These are phyloP conservation scores for Dactylellina parvicollis DNA, from an alignment of 2,329 filamentous ascomycete genomes.

Conservation along the genomic window DNA sequence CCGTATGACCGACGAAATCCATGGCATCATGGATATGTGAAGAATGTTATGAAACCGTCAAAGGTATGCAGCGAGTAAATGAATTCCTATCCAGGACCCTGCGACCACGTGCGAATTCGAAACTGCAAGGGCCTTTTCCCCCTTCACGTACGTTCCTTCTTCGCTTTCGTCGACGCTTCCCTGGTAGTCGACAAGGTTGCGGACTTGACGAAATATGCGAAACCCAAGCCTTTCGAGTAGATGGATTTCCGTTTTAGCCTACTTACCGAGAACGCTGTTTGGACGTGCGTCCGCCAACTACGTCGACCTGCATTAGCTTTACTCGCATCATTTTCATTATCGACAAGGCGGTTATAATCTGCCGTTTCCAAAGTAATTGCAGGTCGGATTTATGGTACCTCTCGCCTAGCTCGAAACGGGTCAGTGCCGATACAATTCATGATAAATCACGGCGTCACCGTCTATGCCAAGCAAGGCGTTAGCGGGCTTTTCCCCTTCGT, in stretches of 20 bases:
- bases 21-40: too few relatives aligned
- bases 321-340: slow-evolving; percentile 4
- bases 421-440: neutral
- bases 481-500: slow-evolving; percentile 31
- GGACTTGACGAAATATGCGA: neutral
- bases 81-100: too few relatives aligned
- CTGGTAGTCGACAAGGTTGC: neutral
- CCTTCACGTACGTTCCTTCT: neutral
- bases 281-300: too few relatives aligned
- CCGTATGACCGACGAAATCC: too few relatives aligned
- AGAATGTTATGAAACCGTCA: neutral
- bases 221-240: slow-evolving; percentile 10
- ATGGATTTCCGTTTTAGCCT: slow-evolving; percentile 29
- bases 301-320: neutral
- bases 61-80: neutral
- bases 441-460: slow-evolving; percentile 22
- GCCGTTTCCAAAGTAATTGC: too few relatives aligned
- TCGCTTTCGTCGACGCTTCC: neutral
- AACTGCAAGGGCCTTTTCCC: neutral
- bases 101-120: neutral
- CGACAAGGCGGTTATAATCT: too few relatives aligned
- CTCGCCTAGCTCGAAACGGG: neutral
- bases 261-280: slow-evolving; percentile 23
- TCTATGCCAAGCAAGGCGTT: slow-evolving; percentile 31
- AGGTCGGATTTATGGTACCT: slow-evolving; percentile 1